Base-by-base conservation (phyloP, 192 early-diverging fungal species). In the Mortierella antarctica region DNA sequence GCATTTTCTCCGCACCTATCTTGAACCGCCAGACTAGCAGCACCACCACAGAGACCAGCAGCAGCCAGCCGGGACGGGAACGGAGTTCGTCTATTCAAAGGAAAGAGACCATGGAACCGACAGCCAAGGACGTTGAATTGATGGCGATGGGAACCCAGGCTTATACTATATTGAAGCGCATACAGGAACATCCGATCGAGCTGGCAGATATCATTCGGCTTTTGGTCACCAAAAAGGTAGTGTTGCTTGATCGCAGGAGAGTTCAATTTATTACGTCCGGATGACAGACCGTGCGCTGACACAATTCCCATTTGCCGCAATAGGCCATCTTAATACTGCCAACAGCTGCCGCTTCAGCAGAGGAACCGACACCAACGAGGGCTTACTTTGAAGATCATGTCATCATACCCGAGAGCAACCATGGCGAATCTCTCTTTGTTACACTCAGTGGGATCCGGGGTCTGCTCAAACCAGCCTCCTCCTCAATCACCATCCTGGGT, bases 101-200 rank as follows among this genome's bases (percentile, higher is more conserved):
- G 10, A 69, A 67, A 23, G 76, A 71, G 64, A 66, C 46, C 13
- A 65, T 67, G 39, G 76, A 71, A 11, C 76, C 76, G 6, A 79
- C 76, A 20, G 69, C 76, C 50, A 71, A 71, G 39, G 76, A 79
- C 42, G 76, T 79, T 14, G 14, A 68, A 5, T 51, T 79, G 58
- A 79, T 79, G 76, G 68, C 76, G 1, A 52, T 61, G 40, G 76
- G 76, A n/a, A 79, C 76, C 6, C 69, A 71, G 49, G 76, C 76
- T 8, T 79, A 71, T 48, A 39, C 62, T 6, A 55, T 79, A 58
- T 15, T 79, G 45, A 79, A 79, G 44, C 62, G 69, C 31, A 79
- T 79, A 7, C 76, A 79, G 41, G 76, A 79, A 14, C 76, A 79
- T 49, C 76, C 76, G 5, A 79, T 79, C n/a, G 76, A 79, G 23